Conservation (phyloP, 2,329 filamentous ascomycete genomes). For the Fusarium sacchari region DNA sequence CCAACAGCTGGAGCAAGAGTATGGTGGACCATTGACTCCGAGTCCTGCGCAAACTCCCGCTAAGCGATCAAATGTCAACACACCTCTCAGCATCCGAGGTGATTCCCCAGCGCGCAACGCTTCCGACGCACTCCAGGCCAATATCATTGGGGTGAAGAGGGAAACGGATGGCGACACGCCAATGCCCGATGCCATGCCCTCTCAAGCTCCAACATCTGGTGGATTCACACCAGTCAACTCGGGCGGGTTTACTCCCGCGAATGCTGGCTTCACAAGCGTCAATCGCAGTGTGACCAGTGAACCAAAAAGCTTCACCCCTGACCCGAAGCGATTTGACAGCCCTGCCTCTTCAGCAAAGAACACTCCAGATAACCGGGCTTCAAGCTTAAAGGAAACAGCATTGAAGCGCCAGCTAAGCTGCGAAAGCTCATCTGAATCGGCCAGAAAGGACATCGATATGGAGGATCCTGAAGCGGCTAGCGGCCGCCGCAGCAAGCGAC, state of each 20-base stretch:
- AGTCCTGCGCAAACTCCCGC: constrained; percentile 75
- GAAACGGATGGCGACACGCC: constrained; percentile 60
- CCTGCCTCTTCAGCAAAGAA: constrained; percentile 72
- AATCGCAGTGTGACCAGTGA: constrained; percentile 62
- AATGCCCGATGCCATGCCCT: constrained; percentile 57
- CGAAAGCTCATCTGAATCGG: constrained; percentile 59
- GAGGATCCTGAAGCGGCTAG: constrained; percentile 69
- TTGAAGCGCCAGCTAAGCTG: constrained; percentile 82
- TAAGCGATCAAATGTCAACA: constrained; percentile 70
- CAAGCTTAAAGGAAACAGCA: constrained; percentile 63
- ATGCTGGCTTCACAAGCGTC: constrained; percentile 73
- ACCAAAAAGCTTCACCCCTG: constrained; percentile 69
- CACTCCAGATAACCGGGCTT: constrained; percentile 71
- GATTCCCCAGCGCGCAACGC: constrained; percentile 74
- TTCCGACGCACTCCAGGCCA: constrained; percentile 63
- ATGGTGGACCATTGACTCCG: constrained; percentile 90
- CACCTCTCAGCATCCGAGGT: constrained; percentile 65
- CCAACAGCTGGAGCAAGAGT: constrained; percentile 91
- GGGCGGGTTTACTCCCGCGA: constrained; percentile 76
- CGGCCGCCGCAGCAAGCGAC: constrained; percentile 87
- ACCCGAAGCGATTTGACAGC: constrained; percentile 68
- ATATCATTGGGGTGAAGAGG: constrained; percentile 56
- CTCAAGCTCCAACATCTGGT: constrained; percentile 53
- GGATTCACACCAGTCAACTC: constrained; percentile 55
- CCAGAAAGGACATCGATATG: constrained; percentile 60